Percentiles rank a stretch among this genome's conserved stretches.
Evolutionary conservation across 2,329 filamentous ascomycete species (phyloP).

Genomic region (Aspergillus pseudoglaucus): DNA sequence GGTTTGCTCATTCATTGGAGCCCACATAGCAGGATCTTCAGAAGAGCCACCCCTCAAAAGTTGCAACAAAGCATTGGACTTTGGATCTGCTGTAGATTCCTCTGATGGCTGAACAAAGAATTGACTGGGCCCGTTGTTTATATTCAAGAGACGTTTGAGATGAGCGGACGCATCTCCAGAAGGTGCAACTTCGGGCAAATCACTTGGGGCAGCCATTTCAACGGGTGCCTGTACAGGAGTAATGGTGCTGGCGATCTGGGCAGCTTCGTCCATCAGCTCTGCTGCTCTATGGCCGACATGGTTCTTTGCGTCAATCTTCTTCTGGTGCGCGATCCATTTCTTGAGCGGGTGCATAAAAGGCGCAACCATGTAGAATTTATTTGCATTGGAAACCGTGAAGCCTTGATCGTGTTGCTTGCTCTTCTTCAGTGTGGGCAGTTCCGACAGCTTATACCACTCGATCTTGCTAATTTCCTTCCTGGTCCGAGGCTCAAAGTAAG

Average conservation of each 20-base stretch:
- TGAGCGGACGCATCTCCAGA: constrained; percentile 43
- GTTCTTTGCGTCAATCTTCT: constrained; percentile 59
- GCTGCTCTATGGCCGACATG: constrained; percentile 40
- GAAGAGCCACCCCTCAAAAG: constrained; percentile 44
- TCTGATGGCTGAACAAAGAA: constrained; percentile 8
- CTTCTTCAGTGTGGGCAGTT: constrained; percentile 75
- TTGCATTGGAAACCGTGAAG: constrained; percentile 55
- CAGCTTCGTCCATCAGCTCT: constrained; percentile 55
- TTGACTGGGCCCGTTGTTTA: constrained; percentile 19
- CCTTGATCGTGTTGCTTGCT: constrained; percentile 61
- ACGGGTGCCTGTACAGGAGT: constrained; percentile 14
- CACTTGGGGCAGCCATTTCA: constrained; percentile 26
- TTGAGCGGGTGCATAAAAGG: constrained; percentile 81
- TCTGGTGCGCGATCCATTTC: constrained; percentile 84
- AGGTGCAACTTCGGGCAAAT: constrained; percentile 35
- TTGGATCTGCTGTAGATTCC: constrained; percentile 24
- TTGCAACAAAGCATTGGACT: constrained; percentile 50
- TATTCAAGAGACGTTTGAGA: constrained; percentile 45
- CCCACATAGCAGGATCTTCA: constrained; percentile 20
- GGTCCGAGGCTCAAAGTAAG: constrained; percentile 80
- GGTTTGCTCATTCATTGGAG: constrained; percentile 40
- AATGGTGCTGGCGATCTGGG: constrained; percentile 12
- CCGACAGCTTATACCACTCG: constrained; percentile 84
- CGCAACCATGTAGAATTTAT: constrained; percentile 97
- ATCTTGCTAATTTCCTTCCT: constrained; percentile 98